A percentile compares a stretch with the other conserved stretches of the same genome.
Conservation (phyloP, 805 yeast species). For the Wickerhamomyces silvicola region DNA sequence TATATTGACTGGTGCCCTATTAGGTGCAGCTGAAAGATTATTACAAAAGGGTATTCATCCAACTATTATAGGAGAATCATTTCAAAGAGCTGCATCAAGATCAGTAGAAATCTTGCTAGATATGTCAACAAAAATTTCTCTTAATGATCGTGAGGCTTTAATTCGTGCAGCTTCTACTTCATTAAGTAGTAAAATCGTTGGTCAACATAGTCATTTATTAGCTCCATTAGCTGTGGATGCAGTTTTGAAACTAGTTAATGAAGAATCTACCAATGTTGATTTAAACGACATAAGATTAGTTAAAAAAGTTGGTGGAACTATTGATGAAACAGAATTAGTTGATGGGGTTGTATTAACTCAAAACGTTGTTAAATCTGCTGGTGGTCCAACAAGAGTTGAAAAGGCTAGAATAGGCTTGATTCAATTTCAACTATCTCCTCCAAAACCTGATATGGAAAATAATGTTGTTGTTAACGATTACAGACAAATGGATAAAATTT, state of each 20-base stretch:
- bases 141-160: constrained; percentile 74
- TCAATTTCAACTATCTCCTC: constrained; percentile 88
- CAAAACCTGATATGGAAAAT: constrained; percentile 94
- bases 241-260: constrained; percentile 69
- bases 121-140: constrained; percentile 78
- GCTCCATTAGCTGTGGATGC: constrained; percentile 95
- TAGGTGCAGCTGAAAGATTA: constrained; percentile 92
- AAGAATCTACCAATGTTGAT: constrained; percentile 65
- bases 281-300: constrained; percentile 81
- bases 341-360: constrained; percentile 94
- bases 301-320: constrained; percentile 95
- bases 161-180: constrained; percentile 94
- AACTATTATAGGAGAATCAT: constrained; percentile 91
- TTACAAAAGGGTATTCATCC: constrained; percentile 93
- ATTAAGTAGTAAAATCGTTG: constrained; percentile 87
- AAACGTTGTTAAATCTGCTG: constrained; percentile 81
- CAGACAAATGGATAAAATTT: constrained; percentile 97
- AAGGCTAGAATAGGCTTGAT: constrained; percentile 85
- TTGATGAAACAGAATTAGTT: constrained; percentile 89
- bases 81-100: constrained; percentile 76
- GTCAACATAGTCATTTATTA: constrained; percentile 79
- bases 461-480: constrained; percentile 96
- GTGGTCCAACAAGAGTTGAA: constrained; percentile 92
- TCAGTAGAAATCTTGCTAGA: constrained; percentile 76
- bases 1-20: constrained; percentile 85